These are phyloP conservation scores for Russula griseocarnosa DNA, from an alignment of 768 basidiomycete genomes.

Conservation along the genomic window DNA sequence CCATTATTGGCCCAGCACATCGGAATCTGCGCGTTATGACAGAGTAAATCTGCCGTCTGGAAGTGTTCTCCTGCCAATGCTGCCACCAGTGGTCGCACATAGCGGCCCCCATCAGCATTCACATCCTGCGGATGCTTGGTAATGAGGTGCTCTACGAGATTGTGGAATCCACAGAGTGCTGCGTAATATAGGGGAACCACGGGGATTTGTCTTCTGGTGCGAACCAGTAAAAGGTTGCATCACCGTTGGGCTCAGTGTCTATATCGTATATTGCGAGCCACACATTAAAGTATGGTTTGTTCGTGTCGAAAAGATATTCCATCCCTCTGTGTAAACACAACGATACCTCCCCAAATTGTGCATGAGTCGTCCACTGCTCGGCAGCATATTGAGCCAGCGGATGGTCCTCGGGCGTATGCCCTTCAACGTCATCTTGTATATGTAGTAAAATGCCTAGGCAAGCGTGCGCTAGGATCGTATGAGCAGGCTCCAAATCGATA, in stretches of 20 bases:
- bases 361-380: not conserved
- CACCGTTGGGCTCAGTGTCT: not conserved
- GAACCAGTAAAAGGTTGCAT: not conserved
- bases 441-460: not conserved
- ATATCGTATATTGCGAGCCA: not conserved
- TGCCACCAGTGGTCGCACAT: not conserved
- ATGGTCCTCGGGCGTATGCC: too few species aligned
- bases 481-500: not conserved
- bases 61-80: not conserved
- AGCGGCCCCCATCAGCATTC: not conserved
- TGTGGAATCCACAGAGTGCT: not conserved
- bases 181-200: not conserved
- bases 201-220: fast-evolving
- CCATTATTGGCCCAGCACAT: too few species aligned
- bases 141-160: not conserved
- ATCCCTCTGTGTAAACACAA: not conserved
- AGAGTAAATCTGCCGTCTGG: not conserved
- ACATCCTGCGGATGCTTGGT: not conserved
- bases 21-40: not conserved
- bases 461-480: not conserved
- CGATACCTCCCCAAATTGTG: not conserved
- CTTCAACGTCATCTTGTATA: not conserved
- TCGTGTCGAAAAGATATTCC: not conserved
- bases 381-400: not conserved
- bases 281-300: not conserved